These are phyloP conservation scores for Alternaria sp. DNA, from an alignment of 2,329 filamentous ascomycete genomes.

Conservation along the genomic window DNA sequence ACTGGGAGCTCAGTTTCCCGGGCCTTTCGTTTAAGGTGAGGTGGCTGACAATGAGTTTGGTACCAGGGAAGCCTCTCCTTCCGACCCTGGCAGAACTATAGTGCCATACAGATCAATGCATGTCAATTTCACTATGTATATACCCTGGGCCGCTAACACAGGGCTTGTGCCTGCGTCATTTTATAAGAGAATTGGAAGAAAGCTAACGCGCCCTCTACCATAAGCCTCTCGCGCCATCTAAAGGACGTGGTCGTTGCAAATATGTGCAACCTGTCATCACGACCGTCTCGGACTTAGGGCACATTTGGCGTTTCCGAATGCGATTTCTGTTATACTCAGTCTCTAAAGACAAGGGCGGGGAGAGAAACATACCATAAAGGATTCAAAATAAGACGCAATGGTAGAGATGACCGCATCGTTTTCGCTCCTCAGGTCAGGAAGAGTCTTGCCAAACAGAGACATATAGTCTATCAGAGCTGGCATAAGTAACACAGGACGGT, in stretches of 20 bases:
- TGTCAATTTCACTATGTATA: neutral
- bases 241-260: neutral
- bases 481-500: conserved; percentile 1
- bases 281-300: neutral
- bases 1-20: too few relatives aligned
- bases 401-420: conserved; percentile 2
- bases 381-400: conserved; percentile 3
- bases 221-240: conserved; percentile 1
- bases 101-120: neutral
- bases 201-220: conserved; percentile 1
- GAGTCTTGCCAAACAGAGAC: neutral
- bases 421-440: neutral
- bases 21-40: too few relatives aligned
- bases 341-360: neutral
- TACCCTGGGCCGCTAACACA: neutral
- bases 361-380: neutral
- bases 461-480: conserved; percentile 3
- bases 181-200: neutral
- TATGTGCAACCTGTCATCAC: neutral
- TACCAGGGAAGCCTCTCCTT: too few relatives aligned
- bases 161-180: neutral
- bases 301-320: conserved; percentile 2
- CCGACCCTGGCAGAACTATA: neutral
- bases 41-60: too few relatives aligned
- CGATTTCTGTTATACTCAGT: neutral